A percentile compares a stretch with the other conserved stretches of the same genome.
phyloP scores from a whole-genome alignment of 306 rosid species.

The Astragalus membranaceus region DNA sequence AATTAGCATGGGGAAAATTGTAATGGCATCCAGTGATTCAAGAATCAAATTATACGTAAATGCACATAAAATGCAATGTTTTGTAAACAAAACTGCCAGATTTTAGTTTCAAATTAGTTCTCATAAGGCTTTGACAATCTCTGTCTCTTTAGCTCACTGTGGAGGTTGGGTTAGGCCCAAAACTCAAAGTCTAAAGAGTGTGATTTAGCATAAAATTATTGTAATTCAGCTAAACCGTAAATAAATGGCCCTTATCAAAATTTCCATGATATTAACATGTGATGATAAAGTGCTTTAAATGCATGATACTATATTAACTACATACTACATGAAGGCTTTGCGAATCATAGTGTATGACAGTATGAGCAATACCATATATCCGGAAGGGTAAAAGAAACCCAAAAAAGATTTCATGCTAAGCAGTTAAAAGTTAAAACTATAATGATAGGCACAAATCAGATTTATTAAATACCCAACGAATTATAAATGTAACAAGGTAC shows the following conservation, averaged over 20 bases:
- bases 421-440: conserved; percentile 8
- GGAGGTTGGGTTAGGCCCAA: too few species aligned
- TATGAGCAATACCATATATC: not conserved
- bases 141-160: too few species aligned
- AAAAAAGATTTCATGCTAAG: not conserved
- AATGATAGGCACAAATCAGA: conserved; percentile 10
- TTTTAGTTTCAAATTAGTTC: too few species aligned
- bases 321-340: not conserved
- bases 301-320: not conserved
- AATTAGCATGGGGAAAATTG: conserved; percentile 13
- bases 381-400: not conserved
- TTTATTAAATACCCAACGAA: conserved; percentile 22
- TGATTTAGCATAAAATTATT: not conserved
- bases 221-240: conserved; percentile 12
- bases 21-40: too few species aligned
- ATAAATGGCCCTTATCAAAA: not conserved
- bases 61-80: not conserved
- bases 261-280: not conserved
- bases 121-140: too few species aligned
- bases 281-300: not conserved
- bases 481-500: conserved; percentile 43
- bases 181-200: not conserved
- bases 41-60: too few species aligned
- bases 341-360: not conserved
- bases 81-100: too few species aligned